These are phyloP conservation scores for Yamadazyma trypodendri DNA, from an alignment of 1,139 yeast species.

Conservation along the genomic window DNA sequence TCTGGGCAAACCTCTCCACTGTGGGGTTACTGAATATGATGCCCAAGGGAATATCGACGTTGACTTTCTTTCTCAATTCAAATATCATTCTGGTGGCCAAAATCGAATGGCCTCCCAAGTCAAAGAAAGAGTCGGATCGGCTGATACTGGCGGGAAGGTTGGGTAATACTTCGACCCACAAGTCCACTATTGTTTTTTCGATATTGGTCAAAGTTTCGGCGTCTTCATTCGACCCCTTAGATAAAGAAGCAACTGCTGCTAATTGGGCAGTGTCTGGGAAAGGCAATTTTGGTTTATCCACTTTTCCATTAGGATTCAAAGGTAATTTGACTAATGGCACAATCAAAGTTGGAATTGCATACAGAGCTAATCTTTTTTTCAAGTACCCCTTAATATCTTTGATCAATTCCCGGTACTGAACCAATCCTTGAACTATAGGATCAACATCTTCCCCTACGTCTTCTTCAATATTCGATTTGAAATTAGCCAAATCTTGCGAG, in stretches of 20 bases:
- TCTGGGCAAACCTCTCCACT: slow-evolving; percentile 71
- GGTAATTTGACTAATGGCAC: slow-evolving; percentile 87
- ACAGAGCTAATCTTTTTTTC: slow-evolving; percentile 85
- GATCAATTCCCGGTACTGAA: slow-evolving; percentile 71
- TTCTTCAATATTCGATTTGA: slow-evolving; percentile 40
- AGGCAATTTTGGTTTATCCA: slow-evolving; percentile 95
- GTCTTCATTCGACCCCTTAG: slow-evolving; percentile 28
- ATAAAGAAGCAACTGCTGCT: slow-evolving; percentile 58
- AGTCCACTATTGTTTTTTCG: slow-evolving; percentile 68
- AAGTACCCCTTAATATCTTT: slow-evolving; percentile 78
- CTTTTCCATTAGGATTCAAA: slow-evolving; percentile 96
- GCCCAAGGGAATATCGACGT: slow-evolving; percentile 84
- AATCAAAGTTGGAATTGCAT: slow-evolving; percentile 89
- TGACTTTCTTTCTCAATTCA: slow-evolving; percentile 74
- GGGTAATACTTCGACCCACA: slow-evolving; percentile 87
- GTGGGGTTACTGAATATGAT: slow-evolving; percentile 89
- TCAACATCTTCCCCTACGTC: slow-evolving; percentile 40
- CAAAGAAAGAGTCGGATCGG: slow-evolving; percentile 88
- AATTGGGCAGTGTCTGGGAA: slow-evolving; percentile 91
- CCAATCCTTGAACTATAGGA: slow-evolving; percentile 77
- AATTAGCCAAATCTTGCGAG: slow-evolving; percentile 53
- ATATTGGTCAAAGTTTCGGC: slow-evolving; percentile 49
- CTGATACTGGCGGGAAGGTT: slow-evolving; percentile 75
- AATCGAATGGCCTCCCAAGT: slow-evolving; percentile 96
- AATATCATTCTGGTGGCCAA: slow-evolving; percentile 97